Evolutionary conservation across 805 yeast species (phyloP).

Genomic region (Metschnikowia santaceciliae): DNA sequence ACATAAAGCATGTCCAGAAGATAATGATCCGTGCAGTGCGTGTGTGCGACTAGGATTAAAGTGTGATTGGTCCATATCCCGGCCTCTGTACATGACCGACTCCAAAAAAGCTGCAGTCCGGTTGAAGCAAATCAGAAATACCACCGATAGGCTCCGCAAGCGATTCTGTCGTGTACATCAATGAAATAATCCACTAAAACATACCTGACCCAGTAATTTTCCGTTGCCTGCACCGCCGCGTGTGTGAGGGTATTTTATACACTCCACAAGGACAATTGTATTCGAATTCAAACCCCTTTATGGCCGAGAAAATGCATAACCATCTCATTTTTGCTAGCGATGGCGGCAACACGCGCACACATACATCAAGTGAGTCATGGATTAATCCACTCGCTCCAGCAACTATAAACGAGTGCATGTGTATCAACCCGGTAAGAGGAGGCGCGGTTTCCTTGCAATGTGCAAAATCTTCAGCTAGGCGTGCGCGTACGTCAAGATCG

Average conservation of each 20-base stretch:
- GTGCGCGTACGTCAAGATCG: background rate
- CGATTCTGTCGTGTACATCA: background rate
- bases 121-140: conserved; percentile 6
- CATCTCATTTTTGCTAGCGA: background rate
- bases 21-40: conserved; percentile 13
- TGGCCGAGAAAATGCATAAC: background rate
- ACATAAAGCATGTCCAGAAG: conserved; percentile 20
- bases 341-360: background rate
- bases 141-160: conserved; percentile 9
- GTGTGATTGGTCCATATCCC: conserved; percentile 12
- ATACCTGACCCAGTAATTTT: too few relatives aligned
- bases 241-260: background rate
- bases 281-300: background rate
- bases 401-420: background rate
- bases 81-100: conserved; percentile 17
- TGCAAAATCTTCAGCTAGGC: background rate
- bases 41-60: conserved; percentile 14
- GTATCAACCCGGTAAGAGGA: background rate
- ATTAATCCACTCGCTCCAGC: background rate
- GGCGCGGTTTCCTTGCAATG: background rate
- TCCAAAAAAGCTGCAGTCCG: conserved; percentile 3
- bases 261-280: background rate
- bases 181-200: background rate
- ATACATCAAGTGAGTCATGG: background rate
- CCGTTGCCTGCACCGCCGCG: background rate